These are phyloP conservation scores for Dendrothele bispora DNA, from an alignment of 768 basidiomycete species.

Conservation along the genomic window DNA sequence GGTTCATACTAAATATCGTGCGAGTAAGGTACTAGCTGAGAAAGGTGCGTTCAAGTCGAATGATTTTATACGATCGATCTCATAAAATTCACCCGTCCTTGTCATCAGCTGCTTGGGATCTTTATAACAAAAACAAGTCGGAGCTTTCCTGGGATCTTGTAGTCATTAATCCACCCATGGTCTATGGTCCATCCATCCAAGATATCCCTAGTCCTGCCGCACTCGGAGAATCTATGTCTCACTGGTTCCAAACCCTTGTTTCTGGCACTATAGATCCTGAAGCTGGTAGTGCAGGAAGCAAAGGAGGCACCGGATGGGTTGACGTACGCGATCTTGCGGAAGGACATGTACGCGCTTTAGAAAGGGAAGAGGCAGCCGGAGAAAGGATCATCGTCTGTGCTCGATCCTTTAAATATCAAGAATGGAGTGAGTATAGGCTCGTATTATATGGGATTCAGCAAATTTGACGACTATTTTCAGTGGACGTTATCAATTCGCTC, in stretches of 20 bases:
- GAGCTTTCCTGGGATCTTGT: constrained; percentile 38
- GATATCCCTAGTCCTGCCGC: constrained; percentile 20
- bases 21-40: constrained; percentile 45
- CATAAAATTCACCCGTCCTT: background rate
- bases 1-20: constrained; percentile 34
- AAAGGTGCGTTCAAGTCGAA: constrained; percentile 12
- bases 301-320: constrained; percentile 24
- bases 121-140: constrained; percentile 31
- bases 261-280: constrained; percentile 5
- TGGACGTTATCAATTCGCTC: constrained; percentile 31
- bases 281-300: constrained; percentile 6
- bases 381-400: constrained; percentile 44
- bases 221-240: constrained; percentile 26
- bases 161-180: constrained; percentile 40
- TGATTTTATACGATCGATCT: background rate
- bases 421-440: constrained; percentile 28
- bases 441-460: background rate
- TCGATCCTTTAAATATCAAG: constrained; percentile 32
- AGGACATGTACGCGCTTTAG: constrained; percentile 48
- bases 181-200: constrained; percentile 28
- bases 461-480: constrained; percentile 16
- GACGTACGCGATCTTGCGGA: constrained; percentile 49
- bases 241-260: constrained; percentile 27
- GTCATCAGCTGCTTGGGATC: constrained; percentile 49
- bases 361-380: constrained; percentile 43